A percentile compares a stretch with the other conserved stretches of the same genome.
Conservation (phyloP, 495 filamentous ascomycete genomes). For the Tuber indicum region DNA sequence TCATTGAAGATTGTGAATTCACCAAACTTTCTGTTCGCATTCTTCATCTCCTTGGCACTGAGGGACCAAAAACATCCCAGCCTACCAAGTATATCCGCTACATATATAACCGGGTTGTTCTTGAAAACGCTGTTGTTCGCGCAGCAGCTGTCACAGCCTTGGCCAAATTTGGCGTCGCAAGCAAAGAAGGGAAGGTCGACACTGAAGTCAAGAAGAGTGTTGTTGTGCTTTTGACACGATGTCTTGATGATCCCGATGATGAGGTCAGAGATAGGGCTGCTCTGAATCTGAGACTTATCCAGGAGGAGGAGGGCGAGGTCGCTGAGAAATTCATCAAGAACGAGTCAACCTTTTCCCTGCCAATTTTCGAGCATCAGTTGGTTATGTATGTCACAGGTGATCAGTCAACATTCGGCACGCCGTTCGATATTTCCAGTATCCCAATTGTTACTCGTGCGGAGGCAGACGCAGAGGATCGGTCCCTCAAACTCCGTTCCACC, state of each 20-base stretch:
- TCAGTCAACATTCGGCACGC: conserved; percentile 70
- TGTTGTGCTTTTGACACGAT: conserved; percentile 82
- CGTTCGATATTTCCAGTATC: conserved; percentile 85
- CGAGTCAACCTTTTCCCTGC: conserved; percentile 84
- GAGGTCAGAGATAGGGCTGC: conserved; percentile 95
- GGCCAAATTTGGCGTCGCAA: conserved; percentile 94
- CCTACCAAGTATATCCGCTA: conserved; percentile 99
- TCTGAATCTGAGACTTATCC: conserved; percentile 81
- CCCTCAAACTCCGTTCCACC: conserved; percentile 79
- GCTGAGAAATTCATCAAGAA: conserved; percentile 85
- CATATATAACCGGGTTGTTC: conserved; percentile 96
- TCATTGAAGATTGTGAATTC: conserved; percentile 99
- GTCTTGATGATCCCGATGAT: conserved; percentile 94
- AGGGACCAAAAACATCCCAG: conserved; percentile 90
- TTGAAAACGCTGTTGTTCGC: conserved; percentile 93
- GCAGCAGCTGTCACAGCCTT: conserved; percentile 93
- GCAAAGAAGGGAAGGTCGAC: conserved; percentile 61
- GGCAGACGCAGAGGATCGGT: conserved; percentile 92
- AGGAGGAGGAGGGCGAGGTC: conserved; percentile 63
- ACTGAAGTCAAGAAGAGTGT: conserved; percentile 94
- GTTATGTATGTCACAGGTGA: conserved; percentile 95
- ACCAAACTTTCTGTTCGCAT: conserved; percentile 96
- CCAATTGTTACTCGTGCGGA: conserved; percentile 95
- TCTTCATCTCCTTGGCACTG: conserved; percentile 82
- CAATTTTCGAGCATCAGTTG: conserved; percentile 91